These are phyloP conservation scores for Phytophthora tubulina DNA, from an alignment of 352 stramenopile species.

Conservation along the genomic window DNA sequence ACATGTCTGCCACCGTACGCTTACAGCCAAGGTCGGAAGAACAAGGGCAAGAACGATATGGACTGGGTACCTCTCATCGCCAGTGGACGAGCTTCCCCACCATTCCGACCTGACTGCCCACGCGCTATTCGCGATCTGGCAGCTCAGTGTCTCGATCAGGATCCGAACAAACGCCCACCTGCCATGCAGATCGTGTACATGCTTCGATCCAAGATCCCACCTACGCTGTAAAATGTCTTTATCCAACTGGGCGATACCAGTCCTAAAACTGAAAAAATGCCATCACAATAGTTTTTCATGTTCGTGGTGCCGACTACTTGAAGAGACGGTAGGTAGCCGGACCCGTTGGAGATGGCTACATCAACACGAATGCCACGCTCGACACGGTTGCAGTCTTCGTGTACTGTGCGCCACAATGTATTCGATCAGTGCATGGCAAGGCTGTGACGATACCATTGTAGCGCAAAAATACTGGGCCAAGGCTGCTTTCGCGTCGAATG, in stretches of 20 bases:
- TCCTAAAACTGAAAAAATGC: conserved; percentile 21
- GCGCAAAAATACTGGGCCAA: background rate
- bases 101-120: conserved; percentile 53
- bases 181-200: conserved; percentile 61
- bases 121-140: conserved; percentile 49
- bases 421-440: background rate
- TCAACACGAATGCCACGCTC: background rate
- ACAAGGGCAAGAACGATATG: conserved; percentile 52
- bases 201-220: conserved; percentile 55
- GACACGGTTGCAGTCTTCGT: background rate
- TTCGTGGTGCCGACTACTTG: conserved; percentile 21
- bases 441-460: background rate
- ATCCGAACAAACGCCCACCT: conserved; percentile 49
- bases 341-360: conserved; percentile 15
- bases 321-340: conserved; percentile 9
- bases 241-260: conserved; percentile 3
- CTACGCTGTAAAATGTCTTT: conserved; percentile 41
- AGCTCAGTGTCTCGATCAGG: conserved; percentile 45
- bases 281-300: conserved; percentile 29
- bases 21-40: conserved; percentile 51
- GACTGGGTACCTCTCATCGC: conserved; percentile 46
- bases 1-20: conserved; percentile 62
- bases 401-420: no score
- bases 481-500: background rate
- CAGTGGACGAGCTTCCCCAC: conserved; percentile 40